A percentile compares a stretch with the other conserved stretches of the same genome.
phyloP scores from a whole-genome alignment of 805 yeast genomes.

The Pichia phayaonensis region DNA sequence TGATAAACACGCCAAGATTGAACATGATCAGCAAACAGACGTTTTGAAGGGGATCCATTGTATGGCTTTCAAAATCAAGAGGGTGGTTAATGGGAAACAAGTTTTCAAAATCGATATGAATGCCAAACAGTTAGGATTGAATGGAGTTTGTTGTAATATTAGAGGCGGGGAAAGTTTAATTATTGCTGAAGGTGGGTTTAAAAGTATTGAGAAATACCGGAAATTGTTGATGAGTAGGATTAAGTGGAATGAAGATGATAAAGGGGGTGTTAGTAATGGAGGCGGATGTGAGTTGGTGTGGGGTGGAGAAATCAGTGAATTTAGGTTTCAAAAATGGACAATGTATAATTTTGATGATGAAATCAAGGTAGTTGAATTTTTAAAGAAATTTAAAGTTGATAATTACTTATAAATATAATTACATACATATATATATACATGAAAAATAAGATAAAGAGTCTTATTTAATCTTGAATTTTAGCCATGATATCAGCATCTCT shows the following conservation, averaged over 20 bases:
- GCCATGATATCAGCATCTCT: conserved; percentile 95
- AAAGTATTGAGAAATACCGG: conserved; percentile 53
- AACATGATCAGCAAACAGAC: conserved; percentile 13
- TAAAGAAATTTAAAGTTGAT: conserved; percentile 44
- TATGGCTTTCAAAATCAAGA: conserved; percentile 51
- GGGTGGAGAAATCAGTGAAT: conserved; percentile 57
- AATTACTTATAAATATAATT: conserved; percentile 33
- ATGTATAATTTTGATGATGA: conserved; percentile 45
- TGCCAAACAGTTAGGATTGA: conserved; percentile 62
- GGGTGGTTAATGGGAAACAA: conserved; percentile 57
- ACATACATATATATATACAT: not conserved
- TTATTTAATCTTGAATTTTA: conserved; percentile 66
- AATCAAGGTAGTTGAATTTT: conserved; percentile 40
- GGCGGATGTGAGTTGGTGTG: conserved; percentile 50
- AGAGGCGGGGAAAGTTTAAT: conserved; percentile 45
- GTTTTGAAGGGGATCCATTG: conserved; percentile 39
- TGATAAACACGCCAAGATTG: conserved; percentile 30
- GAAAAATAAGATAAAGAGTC: no score
- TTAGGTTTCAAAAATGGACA: conserved; percentile 64
- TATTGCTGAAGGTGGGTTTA: conserved; percentile 68
- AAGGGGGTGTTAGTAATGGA: conserved; percentile 28
- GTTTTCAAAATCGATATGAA: conserved; percentile 69
- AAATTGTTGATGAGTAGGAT: conserved; percentile 55
- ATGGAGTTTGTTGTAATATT: conserved; percentile 54
- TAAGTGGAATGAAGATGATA: conserved; percentile 42